Conservation (phyloP, 345 rosid species). For the Gossypium ekmanianum region DNA sequence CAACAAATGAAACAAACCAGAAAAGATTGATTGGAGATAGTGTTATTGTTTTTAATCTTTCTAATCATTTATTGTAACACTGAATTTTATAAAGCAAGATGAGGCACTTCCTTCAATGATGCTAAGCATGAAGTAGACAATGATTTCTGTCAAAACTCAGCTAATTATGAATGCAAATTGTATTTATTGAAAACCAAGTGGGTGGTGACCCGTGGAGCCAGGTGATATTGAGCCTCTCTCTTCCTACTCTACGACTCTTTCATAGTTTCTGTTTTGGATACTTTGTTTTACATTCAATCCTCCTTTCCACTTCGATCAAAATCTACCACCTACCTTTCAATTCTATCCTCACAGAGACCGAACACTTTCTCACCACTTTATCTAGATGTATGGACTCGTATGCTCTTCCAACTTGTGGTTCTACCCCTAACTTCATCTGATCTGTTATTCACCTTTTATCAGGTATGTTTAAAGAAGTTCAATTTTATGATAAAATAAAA, state of each 20-base stretch:
- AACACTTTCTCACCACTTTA: no score
- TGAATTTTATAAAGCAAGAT: background rate
- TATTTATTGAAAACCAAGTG: background rate
- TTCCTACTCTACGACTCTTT: background rate
- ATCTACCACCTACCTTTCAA: background rate
- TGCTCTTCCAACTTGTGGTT: background rate
- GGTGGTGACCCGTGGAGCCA: background rate
- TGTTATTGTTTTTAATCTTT: background rate
- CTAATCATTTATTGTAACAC: background rate
- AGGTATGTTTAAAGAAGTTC: background rate
- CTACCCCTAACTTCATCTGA: background rate
- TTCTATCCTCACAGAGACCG: background rate
- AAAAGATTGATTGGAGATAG: background rate
- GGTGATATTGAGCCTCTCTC: background rate
- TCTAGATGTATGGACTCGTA: background rate
- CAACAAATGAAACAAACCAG: background rate
- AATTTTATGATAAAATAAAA: background rate
- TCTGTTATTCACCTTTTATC: background rate
- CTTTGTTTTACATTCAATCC: background rate
- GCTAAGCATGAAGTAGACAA: conserved; percentile 6
- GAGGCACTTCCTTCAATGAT: background rate
- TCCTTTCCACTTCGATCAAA: background rate
- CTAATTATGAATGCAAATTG: background rate
- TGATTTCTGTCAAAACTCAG: background rate
- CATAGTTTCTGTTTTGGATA: background rate